Base-by-base conservation (phyloP, 164 flowering plant species). In the Chloranthus sessilifolius region DNA sequence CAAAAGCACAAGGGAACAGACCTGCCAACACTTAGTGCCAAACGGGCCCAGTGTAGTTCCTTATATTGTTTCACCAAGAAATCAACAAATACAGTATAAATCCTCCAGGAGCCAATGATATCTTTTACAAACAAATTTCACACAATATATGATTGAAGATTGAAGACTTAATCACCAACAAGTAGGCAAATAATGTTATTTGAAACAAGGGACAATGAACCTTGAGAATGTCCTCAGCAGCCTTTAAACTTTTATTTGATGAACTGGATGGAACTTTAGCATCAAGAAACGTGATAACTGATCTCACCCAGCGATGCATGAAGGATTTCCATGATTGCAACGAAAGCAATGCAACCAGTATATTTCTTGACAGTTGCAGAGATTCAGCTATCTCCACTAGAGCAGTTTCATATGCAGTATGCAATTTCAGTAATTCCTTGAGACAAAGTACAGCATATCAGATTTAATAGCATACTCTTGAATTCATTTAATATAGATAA, bases 241-340 rank as follows among this genome's bases (percentile, higher is more conserved):
- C 83, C 67, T 79, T 78, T 35, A 77, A 67, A 43, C 74, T 67
- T 69, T 57, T 82, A 59, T 88, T 80, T 30, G 59, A 62, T n/a
- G 45, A 40, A 28, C 43, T 40, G 1, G 64, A 34, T 38, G 63
- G 46, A 27, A 48, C 43, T 56, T 79, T 76, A 30, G 70, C 57
- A 57, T 74, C 79, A 65, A 62, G 56, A 17, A 60, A 56, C 50
- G 53, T 55, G 24, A 75, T 48, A 45, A 47, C 59, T 33, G 74
- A 78, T 58, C 65, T 77, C 66, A 87, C 47, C 99, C 99, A 94
- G 19, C 75, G 77, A 21, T 61, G 71, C 88, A 94, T 66, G 68
- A 94, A 94, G 16, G 83, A 53, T 66, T 86, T 81, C 97, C 95
- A 89, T 34, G 99, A 94, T 67, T 94, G 87, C 66, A 94, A 50